A percentile compares a stretch with the other conserved stretches of the same genome.
These are phyloP conservation scores for Jacaranda mimosifolia DNA, from an alignment of 257 asterid genomes.

Conservation along the genomic window DNA sequence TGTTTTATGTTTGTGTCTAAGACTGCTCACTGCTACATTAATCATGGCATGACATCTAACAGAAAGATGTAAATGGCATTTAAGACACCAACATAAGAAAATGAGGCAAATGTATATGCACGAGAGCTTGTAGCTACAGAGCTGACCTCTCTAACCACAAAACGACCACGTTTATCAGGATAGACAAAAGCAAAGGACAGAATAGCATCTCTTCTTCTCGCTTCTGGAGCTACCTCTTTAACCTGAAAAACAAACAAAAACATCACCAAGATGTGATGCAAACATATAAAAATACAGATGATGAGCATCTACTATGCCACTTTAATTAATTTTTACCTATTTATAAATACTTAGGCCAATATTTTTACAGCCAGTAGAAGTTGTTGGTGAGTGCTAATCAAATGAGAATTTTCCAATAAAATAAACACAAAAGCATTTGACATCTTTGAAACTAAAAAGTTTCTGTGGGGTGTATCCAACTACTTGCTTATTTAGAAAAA, in stretches of 20 bases:
- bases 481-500: neutral
- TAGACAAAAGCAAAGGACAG: constrained; percentile 90
- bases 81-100: neutral
- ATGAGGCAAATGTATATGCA: neutral
- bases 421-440: neutral
- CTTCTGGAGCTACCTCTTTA: constrained; percentile 97
- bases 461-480: neutral
- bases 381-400: neutral
- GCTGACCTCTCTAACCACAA: constrained; percentile 81
- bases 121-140: constrained; percentile 6
- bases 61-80: neutral
- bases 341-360: neutral
- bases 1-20: neutral
- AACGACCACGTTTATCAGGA: constrained; percentile 87
- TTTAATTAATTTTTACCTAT: neutral
- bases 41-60: constrained; percentile 2
- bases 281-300: neutral
- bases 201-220: constrained; percentile 88
- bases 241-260: constrained; percentile 54
- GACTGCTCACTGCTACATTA: neutral
- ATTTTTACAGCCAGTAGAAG: neutral
- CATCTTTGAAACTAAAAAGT: neutral
- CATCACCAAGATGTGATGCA: constrained; percentile 12
- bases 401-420: neutral
- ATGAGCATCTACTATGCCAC: neutral